Conservation (phyloP, 768 basidiomycete species). For the Piloderma croceum region DNA sequence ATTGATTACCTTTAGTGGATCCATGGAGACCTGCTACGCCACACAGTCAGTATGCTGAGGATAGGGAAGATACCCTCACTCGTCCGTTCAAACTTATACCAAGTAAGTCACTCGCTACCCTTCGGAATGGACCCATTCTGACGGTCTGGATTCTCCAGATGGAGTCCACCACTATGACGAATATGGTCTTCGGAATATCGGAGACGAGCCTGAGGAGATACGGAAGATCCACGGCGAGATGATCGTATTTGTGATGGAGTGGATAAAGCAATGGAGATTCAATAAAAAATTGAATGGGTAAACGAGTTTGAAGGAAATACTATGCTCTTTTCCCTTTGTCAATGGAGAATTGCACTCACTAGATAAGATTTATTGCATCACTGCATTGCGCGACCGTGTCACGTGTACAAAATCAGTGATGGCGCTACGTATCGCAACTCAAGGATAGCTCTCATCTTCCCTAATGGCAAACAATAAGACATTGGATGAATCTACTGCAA, state of each 20-base stretch:
- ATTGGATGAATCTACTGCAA: too few relatives aligned
- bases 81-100: slow-evolving; percentile 86
- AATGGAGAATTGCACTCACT: too few relatives aligned
- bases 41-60: slow-evolving; percentile 65
- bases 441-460: too few relatives aligned
- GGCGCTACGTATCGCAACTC: too few relatives aligned
- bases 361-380: too few relatives aligned
- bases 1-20: slow-evolving; percentile 49
- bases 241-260: slow-evolving; percentile 70
- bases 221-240: slow-evolving; percentile 75
- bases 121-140: neutral
- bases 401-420: too few relatives aligned
- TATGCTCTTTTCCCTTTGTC: too few relatives aligned
- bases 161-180: slow-evolving; percentile 76
- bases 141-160: slow-evolving; percentile 29
- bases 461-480: too few relatives aligned
- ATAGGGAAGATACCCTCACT: slow-evolving; percentile 64
- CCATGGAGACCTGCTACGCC: slow-evolving; percentile 89
- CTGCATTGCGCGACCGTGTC: too few relatives aligned
- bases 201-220: slow-evolving; percentile 72
- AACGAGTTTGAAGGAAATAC: too few relatives aligned
- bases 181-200: slow-evolving; percentile 60
- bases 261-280: slow-evolving; percentile 49
- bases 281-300: too few relatives aligned
- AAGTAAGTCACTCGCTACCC: slow-evolving; percentile 39